Evolutionary conservation across 345 rosid genomes (phyloP).

Genomic region (Brassica carinata): DNA sequence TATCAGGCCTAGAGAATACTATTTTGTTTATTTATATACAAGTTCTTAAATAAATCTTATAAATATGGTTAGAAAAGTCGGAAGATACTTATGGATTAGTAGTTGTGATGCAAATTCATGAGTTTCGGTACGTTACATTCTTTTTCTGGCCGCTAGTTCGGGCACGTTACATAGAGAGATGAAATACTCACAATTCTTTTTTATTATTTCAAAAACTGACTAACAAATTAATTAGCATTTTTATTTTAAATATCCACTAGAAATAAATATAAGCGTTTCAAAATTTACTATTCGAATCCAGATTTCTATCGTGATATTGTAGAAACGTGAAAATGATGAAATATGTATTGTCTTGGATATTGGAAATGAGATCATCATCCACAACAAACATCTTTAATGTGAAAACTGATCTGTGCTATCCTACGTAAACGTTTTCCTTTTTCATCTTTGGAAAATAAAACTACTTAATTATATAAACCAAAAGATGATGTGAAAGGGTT

Average conservation of each 20-base stretch:
- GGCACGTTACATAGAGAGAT: conserved; percentile 1
- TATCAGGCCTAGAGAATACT: background rate
- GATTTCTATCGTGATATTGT: background rate
- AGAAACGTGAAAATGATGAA: background rate
- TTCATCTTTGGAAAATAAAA: conserved; percentile 35
- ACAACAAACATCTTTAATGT: conserved; percentile 35
- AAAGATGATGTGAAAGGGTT: conserved; percentile 30
- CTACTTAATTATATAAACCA: conserved; percentile 27
- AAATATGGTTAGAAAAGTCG: background rate
- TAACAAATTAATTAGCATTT: background rate
- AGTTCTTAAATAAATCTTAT: background rate
- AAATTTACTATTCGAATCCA: background rate
- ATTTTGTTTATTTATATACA: background rate
- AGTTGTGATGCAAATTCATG: conserved; percentile 22
- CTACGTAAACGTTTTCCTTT: conserved; percentile 32
- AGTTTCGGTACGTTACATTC: conserved; percentile 20
- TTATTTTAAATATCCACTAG: background rate
- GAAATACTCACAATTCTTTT: background rate
- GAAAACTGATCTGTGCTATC: conserved; percentile 25
- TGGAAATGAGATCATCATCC: conserved; percentile 36
- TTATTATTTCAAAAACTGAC: background rate
- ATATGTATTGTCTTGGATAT: conserved; percentile 1
- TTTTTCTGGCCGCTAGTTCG: background rate
- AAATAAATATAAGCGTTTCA: background rate
- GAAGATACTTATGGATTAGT: background rate